A percentile compares a stretch with the other conserved stretches of the same genome.
Evolutionary conservation across 2,329 filamentous ascomycete genomes (phyloP).

Genomic region (Eurotiales sp.): DNA sequence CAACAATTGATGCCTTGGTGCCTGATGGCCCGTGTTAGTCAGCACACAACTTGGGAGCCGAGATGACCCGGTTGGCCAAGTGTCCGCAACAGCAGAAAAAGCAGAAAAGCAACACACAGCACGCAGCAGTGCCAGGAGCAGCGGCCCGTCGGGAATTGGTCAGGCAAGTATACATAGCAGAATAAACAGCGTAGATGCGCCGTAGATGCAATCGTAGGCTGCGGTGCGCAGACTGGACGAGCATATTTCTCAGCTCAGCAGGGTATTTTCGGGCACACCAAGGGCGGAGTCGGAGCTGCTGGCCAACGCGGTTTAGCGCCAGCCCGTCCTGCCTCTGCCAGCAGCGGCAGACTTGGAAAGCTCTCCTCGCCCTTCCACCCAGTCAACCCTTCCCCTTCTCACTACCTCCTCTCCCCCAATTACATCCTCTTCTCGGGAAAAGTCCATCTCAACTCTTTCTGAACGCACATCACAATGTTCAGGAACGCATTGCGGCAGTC

Average conservation of each 20-base stretch:
- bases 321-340: constrained; percentile 38
- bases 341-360: constrained; percentile 39
- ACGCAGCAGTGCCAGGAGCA: no score
- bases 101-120: no score
- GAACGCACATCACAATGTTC: constrained; percentile 70
- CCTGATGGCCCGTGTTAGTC: constrained; percentile 10
- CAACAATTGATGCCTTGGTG: background rate
- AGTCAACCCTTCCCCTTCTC: constrained; percentile 37
- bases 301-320: constrained; percentile 37
- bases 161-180: no score
- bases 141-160: no score
- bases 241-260: background rate
- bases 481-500: constrained; percentile 97
- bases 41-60: constrained; percentile 8
- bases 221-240: background rate
- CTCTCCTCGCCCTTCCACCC: constrained; percentile 32
- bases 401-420: constrained; percentile 31
- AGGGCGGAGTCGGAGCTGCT: constrained; percentile 34
- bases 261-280: constrained; percentile 1
- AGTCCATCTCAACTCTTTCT: constrained; percentile 39
- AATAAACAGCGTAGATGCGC: no score
- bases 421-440: constrained; percentile 39
- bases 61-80: constrained; percentile 13
- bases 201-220: background rate
- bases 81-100: constrained; percentile 14